Evolutionary conservation across 2,329 filamentous ascomycete species (phyloP).

Genomic region (Aureobasidium sp.): DNA sequence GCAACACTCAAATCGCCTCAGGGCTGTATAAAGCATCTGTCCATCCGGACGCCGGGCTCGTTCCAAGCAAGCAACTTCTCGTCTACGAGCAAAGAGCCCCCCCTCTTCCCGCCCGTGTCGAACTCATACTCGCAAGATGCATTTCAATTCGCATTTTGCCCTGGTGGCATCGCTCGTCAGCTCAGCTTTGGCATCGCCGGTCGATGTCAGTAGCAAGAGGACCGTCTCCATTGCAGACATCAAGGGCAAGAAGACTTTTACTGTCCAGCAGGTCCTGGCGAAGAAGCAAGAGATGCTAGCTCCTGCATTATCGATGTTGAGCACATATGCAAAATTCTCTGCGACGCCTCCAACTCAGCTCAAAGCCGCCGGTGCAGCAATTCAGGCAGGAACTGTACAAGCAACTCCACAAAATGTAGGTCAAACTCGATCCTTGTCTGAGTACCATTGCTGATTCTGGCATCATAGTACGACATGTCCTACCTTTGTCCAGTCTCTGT

Average conservation of each 20-base stretch:
- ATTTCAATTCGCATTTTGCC: slow-evolving; percentile 22
- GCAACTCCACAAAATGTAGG: slow-evolving; percentile 29
- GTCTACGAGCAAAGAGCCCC: slow-evolving; percentile 7
- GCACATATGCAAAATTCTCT: slow-evolving; percentile 21
- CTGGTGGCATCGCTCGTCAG: slow-evolving; percentile 26
- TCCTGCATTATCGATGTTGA: slow-evolving; percentile 26
- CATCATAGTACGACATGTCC: slow-evolving; percentile 15
- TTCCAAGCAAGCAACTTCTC: background rate
- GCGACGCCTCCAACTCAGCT: slow-evolving; percentile 25
- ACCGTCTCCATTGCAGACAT: slow-evolving; percentile 22
- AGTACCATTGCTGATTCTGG: background rate
- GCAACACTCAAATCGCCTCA: background rate
- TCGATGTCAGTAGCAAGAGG: slow-evolving; percentile 19
- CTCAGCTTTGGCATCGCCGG: slow-evolving; percentile 26
- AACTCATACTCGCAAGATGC: slow-evolving; percentile 21
- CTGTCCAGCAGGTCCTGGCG: slow-evolving; percentile 29
- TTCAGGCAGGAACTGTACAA: slow-evolving; percentile 32
- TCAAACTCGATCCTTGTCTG: no score
- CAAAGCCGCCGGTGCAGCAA: slow-evolving; percentile 29
- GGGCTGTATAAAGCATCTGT: slow-evolving; percentile 2
- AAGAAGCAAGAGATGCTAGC: slow-evolving; percentile 32
- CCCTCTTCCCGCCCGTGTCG: background rate
- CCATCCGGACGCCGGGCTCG: background rate
- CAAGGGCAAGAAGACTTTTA: slow-evolving; percentile 23
- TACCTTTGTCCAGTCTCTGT: slow-evolving; percentile 52